Percentiles rank a stretch among this genome's conserved stretches.
phyloP scores from a whole-genome alignment of 148 eudicot genomes.

The Chenopodium quinoa region DNA sequence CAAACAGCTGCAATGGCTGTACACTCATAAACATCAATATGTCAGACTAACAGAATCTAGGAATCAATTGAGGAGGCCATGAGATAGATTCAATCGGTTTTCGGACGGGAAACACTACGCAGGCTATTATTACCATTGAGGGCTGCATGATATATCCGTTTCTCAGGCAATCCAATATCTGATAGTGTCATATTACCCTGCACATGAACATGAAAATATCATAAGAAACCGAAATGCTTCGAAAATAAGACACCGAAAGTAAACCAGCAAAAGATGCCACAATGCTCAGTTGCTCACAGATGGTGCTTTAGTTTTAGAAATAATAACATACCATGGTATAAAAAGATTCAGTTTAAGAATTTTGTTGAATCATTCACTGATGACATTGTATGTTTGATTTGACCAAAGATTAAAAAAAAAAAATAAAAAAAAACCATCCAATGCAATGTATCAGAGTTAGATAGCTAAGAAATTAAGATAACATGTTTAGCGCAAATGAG shows the following conservation, averaged over 20 bases:
- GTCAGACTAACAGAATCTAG: constrained; percentile 15
- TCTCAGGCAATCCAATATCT: constrained; percentile 95
- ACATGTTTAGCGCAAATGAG: neutral
- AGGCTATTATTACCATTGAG: constrained; percentile 83
- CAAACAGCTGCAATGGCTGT: constrained; percentile 16
- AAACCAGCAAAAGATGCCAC: neutral
- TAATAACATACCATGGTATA: neutral
- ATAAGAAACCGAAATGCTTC: constrained; percentile 3
- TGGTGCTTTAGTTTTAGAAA: neutral
- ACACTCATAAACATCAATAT: constrained; percentile 19
- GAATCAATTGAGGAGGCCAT: constrained; percentile 44
- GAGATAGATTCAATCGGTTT: constrained; percentile 76
- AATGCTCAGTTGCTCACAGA: neutral
- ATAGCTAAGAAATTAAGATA: neutral
- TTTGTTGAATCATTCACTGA: neutral
- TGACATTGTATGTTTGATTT: neutral
- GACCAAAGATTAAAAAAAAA: neutral
- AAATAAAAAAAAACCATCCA: neutral
- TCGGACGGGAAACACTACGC: constrained; percentile 87
- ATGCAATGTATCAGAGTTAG: neutral
- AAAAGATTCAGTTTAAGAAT: neutral
- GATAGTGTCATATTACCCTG: constrained; percentile 79
- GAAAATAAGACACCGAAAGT: neutral
- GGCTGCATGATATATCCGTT: constrained; percentile 89
- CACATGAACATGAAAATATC: constrained; percentile 28